Percentiles rank a stretch among this genome's conserved stretches.
These are phyloP conservation scores for Nannizzia gypsea DNA, from an alignment of 2,329 filamentous ascomycete genomes.

Conservation along the genomic window DNA sequence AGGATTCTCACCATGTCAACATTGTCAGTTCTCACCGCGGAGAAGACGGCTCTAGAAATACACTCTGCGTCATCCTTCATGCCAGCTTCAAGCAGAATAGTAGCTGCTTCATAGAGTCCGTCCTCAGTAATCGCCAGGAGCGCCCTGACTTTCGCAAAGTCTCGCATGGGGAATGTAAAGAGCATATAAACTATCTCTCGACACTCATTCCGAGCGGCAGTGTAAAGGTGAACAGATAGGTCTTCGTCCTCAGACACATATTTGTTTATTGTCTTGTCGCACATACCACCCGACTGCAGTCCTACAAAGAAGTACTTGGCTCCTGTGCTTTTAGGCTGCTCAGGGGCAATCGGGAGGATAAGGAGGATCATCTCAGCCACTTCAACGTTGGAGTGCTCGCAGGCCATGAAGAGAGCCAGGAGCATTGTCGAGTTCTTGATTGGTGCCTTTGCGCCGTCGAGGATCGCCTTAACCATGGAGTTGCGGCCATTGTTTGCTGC, in stretches of 20 bases:
- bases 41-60: neutral
- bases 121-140: neutral
- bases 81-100: neutral
- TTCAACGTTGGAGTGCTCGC: neutral
- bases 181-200: neutral
- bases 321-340: neutral
- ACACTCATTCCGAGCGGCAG: neutral
- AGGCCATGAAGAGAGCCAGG: neutral
- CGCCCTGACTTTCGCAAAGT: neutral
- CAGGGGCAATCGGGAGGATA: neutral
- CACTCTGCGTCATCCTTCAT: neutral
- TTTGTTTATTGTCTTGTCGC: neutral
- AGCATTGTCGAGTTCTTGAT: neutral
- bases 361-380: neutral
- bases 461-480: neutral
- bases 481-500: neutral
- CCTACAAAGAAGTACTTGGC: neutral
- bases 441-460: neutral
- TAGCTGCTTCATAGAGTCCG: neutral
- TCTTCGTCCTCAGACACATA: neutral
- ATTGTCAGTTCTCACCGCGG: neutral
- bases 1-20: neutral
- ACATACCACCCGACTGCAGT: neutral
- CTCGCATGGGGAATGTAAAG: neutral
- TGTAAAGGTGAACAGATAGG: neutral